These are phyloP conservation scores for Centaurea solstitialis DNA, from an alignment of 129 eudicot species.

Conservation along the genomic window DNA sequence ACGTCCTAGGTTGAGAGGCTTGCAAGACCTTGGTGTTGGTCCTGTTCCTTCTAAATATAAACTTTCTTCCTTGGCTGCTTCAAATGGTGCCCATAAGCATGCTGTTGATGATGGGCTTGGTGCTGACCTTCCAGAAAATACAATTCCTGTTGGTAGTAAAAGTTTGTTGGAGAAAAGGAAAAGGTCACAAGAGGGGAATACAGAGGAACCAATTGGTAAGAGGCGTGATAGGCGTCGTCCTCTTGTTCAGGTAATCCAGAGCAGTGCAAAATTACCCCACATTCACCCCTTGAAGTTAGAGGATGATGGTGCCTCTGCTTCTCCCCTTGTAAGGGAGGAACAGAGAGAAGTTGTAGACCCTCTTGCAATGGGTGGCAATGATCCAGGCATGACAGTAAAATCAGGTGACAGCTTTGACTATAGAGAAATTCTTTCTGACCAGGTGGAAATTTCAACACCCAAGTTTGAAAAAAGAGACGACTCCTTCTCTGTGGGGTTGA, in stretches of 20 bases:
- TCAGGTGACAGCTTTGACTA: slow-evolving; percentile 35
- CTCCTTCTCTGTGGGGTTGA: slow-evolving; percentile 34
- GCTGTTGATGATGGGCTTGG: slow-evolving; percentile 12
- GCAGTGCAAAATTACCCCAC: slow-evolving; percentile 34
- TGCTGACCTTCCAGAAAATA: slow-evolving; percentile 28
- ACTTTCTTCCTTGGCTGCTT: slow-evolving; percentile 31
- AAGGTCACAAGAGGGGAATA: slow-evolving; percentile 37
- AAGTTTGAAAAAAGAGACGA: slow-evolving; percentile 37
- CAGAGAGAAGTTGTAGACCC: slow-evolving; percentile 26
- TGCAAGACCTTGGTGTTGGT: slow-evolving; percentile 62
- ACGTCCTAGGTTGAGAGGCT: slow-evolving; percentile 62
- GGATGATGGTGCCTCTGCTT: slow-evolving; percentile 30
- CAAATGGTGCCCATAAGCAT: slow-evolving; percentile 24
- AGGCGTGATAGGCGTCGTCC: slow-evolving; percentile 59
- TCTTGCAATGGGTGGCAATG: slow-evolving; percentile 43
- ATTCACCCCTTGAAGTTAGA: slow-evolving; percentile 42
- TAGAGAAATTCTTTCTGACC: slow-evolving; percentile 28
- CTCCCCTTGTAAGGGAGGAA: slow-evolving; percentile 39
- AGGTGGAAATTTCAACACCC: slow-evolving; percentile 38
- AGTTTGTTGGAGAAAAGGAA: slow-evolving; percentile 44
- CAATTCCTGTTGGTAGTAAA: slow-evolving; percentile 25
- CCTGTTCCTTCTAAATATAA: slow-evolving; percentile 39
- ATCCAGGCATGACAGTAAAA: slow-evolving; percentile 26
- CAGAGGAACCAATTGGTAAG: slow-evolving; percentile 47
- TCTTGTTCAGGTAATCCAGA: slow-evolving; percentile 59